Percentiles rank a stretch among this genome's conserved stretches.
Conservation (phyloP, 352 stramenopile genomes). For the Achlya hypogyna region DNA sequence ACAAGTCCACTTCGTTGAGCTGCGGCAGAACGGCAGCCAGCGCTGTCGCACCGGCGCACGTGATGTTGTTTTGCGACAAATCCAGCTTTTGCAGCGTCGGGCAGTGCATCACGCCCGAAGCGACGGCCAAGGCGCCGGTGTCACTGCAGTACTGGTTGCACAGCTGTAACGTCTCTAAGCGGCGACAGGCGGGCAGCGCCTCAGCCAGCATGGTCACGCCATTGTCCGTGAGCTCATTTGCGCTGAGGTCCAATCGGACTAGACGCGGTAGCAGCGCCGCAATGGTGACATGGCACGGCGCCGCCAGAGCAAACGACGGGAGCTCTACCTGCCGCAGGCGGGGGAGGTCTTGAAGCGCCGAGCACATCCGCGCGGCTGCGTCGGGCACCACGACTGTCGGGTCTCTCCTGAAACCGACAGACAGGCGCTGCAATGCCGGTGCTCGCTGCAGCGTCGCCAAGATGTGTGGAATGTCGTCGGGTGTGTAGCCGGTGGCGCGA, state of each 20-base stretch:
- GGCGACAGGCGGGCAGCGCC: neutral
- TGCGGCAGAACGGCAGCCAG: neutral
- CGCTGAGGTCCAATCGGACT: neutral
- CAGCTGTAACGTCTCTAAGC: neutral
- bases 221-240: neutral
- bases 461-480: too few species aligned
- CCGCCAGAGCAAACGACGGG: too few species aligned
- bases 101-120: neutral
- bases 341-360: too few species aligned
- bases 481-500: too few species aligned
- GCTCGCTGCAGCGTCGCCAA: too few species aligned
- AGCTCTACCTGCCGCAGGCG: too few species aligned
- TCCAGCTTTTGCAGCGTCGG: neutral
- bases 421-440: too few species aligned
- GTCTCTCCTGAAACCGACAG: too few species aligned
- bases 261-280: neutral
- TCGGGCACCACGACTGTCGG: too few species aligned
- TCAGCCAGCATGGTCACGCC: neutral
- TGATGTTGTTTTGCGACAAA: neutral
- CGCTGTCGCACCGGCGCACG: neutral
- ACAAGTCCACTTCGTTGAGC: neutral
- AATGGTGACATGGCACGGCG: too few species aligned
- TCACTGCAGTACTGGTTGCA: neutral
- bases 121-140: neutral
- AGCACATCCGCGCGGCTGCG: too few species aligned